Conservation (phyloP, 345 rosid species). For the Hibiscus mutabilis region DNA sequence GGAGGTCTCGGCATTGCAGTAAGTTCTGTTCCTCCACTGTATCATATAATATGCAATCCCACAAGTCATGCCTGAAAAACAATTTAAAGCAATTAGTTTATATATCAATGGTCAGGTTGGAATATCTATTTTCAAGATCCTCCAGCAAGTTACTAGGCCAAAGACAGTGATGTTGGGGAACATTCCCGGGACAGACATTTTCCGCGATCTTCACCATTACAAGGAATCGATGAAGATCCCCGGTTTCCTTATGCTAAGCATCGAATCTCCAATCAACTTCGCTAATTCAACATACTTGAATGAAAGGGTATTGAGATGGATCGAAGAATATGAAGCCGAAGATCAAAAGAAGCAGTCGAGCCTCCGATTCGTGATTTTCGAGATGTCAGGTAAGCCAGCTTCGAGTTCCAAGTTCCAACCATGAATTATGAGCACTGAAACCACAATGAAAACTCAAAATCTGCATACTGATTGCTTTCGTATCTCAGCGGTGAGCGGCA, state of each 20-base stretch:
- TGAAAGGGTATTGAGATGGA: constrained; percentile 82
- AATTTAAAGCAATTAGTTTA: neutral
- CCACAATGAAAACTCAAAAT: neutral
- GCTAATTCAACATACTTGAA: constrained; percentile 80
- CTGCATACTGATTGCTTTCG: neutral
- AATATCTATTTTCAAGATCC: constrained; percentile 73
- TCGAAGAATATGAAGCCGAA: constrained; percentile 65
- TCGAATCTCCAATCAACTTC: constrained; percentile 82
- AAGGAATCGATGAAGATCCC: constrained; percentile 62
- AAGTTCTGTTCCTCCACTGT: constrained; percentile 19
- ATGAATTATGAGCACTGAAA: neutral
- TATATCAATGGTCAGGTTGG: constrained; percentile 45
- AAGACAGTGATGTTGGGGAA: constrained; percentile 72
- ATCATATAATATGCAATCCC: neutral
- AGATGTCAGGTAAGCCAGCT: constrained; percentile 54
- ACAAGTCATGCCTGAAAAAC: neutral
- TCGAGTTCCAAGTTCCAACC: neutral
- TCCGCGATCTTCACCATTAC: constrained; percentile 65
- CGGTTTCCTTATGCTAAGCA: constrained; percentile 68
- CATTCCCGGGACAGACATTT: constrained; percentile 70
- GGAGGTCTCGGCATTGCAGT: constrained; percentile 83
- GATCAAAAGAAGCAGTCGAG: constrained; percentile 41
- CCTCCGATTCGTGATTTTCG: constrained; percentile 55
- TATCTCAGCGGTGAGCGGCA: constrained; percentile 60
- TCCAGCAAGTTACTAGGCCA: constrained; percentile 79